Conservation (phyloP, 1,284 basidiomycete species). For the Salmacisia buchloeana region DNA sequence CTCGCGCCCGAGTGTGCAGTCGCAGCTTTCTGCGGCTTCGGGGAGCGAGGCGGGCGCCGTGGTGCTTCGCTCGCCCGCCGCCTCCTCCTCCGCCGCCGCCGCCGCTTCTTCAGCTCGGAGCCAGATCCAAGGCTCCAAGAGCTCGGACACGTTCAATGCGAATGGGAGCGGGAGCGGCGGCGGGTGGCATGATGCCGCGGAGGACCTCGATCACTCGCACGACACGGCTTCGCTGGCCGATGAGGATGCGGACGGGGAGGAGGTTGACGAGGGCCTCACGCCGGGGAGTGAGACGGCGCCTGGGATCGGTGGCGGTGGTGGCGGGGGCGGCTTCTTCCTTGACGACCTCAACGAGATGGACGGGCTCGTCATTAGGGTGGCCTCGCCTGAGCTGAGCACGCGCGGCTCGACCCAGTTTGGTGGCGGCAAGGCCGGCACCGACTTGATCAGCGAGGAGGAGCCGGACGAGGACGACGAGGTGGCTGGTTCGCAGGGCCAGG, state of each 20-base stretch:
- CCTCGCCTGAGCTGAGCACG: background rate
- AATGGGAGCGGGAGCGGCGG: background rate
- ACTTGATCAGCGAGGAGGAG: background rate
- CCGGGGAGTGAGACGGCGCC: background rate
- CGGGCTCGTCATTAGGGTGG: conserved; percentile 9
- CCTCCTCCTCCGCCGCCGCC: no score
- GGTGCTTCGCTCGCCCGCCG: no score
- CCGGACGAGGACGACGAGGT: background rate
- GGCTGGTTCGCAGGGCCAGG: background rate
- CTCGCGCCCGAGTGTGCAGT: background rate
- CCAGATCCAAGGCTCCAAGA: background rate
- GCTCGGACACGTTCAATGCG: background rate
- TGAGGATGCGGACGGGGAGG: background rate
- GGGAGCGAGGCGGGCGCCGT: background rate
- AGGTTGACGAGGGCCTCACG: background rate
- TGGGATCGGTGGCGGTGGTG: background rate
- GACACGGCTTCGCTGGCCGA: no score
- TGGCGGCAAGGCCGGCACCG: background rate
- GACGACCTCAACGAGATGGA: conserved; percentile 19
- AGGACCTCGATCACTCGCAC: no score
- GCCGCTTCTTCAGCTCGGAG: no score
- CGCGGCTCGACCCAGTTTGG: background rate
- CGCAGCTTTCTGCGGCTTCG: background rate
- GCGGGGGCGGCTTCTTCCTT: conserved; percentile 15
- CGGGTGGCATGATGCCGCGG: background rate